Conservation (phyloP, 139 green algal genomes). For the Chlorella sorokiniana region DNA sequence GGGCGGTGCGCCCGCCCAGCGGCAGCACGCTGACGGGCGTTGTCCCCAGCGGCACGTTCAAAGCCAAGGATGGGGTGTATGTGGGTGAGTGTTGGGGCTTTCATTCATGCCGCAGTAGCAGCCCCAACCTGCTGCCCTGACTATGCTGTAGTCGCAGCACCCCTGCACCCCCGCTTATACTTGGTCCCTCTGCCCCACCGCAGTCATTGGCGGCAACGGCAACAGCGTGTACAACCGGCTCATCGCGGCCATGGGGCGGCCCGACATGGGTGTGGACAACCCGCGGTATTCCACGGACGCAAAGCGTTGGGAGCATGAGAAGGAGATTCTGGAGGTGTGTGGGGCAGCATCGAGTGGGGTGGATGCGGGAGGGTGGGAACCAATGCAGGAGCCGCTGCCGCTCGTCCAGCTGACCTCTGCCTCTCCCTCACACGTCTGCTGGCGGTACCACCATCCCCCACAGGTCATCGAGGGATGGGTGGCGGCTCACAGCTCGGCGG, state of each 20-base stretch:
- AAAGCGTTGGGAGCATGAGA: conserved; percentile 44
- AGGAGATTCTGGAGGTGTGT: conserved; percentile 49
- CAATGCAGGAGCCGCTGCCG: neutral
- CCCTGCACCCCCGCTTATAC: too few species aligned
- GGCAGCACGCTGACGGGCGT: conserved; percentile 78
- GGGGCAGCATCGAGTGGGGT: neutral
- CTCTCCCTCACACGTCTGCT: too few species aligned
- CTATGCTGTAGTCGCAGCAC: too few species aligned
- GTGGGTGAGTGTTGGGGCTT: neutral
- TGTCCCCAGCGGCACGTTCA: conserved; percentile 75
- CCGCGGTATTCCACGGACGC: conserved; percentile 68
- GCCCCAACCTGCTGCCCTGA: too few species aligned
- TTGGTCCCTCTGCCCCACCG: too few species aligned
- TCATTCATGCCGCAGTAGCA: conserved; percentile 41
- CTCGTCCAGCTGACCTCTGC: neutral
- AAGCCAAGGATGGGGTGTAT: conserved; percentile 54
- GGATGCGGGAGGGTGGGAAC: neutral
- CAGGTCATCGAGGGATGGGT: conserved; percentile 58
- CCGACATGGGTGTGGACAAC: conserved; percentile 71
- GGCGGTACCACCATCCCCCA: neutral
- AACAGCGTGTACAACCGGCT: conserved; percentile 71
- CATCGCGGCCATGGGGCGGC: conserved; percentile 73
- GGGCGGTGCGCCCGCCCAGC: conserved; percentile 56
- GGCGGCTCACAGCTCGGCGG: conserved; percentile 33
- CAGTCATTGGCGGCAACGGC: conserved; percentile 8